phyloP scores from a whole-genome alignment of 176 grass and related monocot genomes.

The Olyra latifolia region DNA sequence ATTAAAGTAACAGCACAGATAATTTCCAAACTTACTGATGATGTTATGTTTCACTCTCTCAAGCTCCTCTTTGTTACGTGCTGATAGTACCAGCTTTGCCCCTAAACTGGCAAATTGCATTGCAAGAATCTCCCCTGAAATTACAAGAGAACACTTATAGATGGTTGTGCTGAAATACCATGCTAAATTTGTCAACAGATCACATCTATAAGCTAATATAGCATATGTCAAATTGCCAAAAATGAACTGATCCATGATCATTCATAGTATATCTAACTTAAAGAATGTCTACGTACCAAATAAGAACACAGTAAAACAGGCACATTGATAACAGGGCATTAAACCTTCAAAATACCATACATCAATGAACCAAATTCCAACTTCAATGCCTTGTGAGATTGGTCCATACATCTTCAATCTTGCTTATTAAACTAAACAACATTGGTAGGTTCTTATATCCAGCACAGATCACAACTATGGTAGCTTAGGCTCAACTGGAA shows the following conservation, averaged over 20 bases:
- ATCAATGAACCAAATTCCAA: background rate
- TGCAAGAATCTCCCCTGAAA: conserved; percentile 80
- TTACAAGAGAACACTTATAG: conserved; percentile 22
- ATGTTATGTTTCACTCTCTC: conserved; percentile 81
- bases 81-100: conserved; percentile 92
- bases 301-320: background rate
- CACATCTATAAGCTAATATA: background rate
- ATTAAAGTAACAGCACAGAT: background rate
- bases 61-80: conserved; percentile 75
- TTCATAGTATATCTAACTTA: background rate
- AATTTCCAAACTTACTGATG: conserved; percentile 50
- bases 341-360: background rate
- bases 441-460: background rate
- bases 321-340: background rate
- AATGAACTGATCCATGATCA: background rate
- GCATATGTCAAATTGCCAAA: background rate
- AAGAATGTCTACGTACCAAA: background rate
- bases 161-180: background rate
- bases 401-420: background rate
- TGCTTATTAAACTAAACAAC: background rate
- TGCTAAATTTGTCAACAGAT: background rate
- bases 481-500: background rate
- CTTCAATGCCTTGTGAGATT: background rate
- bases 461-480: background rate
- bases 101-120: conserved; percentile 81